Percentiles rank a stretch among this genome's conserved stretches.
Conservation (phyloP, 2,329 filamentous ascomycete genomes). For the Neonectria neomacrospora region DNA sequence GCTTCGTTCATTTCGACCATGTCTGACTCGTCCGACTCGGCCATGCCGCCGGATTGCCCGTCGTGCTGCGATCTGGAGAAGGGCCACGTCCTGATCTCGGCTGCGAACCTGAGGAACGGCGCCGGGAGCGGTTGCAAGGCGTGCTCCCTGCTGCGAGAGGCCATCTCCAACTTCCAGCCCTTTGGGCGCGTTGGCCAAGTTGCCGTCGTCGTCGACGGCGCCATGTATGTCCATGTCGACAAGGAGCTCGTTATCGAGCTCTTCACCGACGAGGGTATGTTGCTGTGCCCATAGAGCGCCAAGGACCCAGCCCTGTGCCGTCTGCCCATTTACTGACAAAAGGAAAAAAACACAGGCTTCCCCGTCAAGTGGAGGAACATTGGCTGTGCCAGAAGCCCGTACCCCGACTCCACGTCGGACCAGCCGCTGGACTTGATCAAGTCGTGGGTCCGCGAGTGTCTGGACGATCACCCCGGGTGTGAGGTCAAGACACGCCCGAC, state of each 20-base stretch:
- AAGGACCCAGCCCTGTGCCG: too few relatives aligned
- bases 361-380: background rate
- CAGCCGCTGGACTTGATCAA: background rate
- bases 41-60: background rate
- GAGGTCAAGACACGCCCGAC: background rate
- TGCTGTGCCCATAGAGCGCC: too few relatives aligned
- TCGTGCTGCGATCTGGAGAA: background rate
- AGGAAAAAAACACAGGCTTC: background rate
- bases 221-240: background rate
- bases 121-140: background rate
- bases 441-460: background rate
- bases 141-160: background rate
- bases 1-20: background rate
- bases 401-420: background rate
- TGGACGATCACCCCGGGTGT: background rate
- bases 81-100: background rate
- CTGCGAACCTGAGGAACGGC: background rate
- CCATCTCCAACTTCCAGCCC: background rate
- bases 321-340: background rate
- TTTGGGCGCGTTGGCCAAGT: background rate
- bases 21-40: background rate
- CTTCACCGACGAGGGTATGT: background rate
- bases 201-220: background rate
- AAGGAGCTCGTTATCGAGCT: background rate
- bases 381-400: background rate